Evolutionary conservation across 768 basidiomycete species (phyloP), one percentile per base, ranked within the genome.

Genomic region (Amanita inopinata): DNA sequence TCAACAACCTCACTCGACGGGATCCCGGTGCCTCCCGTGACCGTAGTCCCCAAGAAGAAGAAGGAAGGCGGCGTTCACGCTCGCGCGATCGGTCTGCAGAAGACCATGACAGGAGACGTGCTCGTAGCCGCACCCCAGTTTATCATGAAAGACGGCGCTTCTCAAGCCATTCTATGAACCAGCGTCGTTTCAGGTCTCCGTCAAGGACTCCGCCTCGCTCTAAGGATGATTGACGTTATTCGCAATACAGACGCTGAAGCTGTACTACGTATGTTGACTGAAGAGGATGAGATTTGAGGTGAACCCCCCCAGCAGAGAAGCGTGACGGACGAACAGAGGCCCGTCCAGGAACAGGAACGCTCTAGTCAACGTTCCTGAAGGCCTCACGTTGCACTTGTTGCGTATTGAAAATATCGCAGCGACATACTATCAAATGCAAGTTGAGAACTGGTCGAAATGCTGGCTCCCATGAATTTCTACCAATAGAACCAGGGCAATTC

Each of bases 1-100:
- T 87, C 47, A 73, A 58, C 48, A 70, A 62, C 32, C 58, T 83
- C 35, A 70, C 66, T 28, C 61, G 58, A 24, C 54, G 62, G 9
- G 58, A 54, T 32, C 46, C 46, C 8, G 59, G 43, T 19, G 48
- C 54, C 39, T 39, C 48, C 33, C 58, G 54, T 35, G 52, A 56
- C 38, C 50, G 52, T 33, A 40, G 46, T 41, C 45, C 38, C 28
- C 46, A 37, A 20, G 43, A 40, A 20, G 50, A 40, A 24, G 50
- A 46, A 24, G 31, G 32, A 38, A 32, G 44, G 24, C 47, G 38
- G 7, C 54, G 48, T 39, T 32, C 28, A 20, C 30, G 30, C 49
- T 52, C 38, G 43, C 53, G 52, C 35, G 53, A 53, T 38, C 46
- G 46, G 12, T 56, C 63, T 17, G 57, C 56, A 11, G 51, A 41